Evolutionary conservation across 2,329 filamentous ascomycete species (phyloP).

Genomic region (Ceratocystis destructans): DNA sequence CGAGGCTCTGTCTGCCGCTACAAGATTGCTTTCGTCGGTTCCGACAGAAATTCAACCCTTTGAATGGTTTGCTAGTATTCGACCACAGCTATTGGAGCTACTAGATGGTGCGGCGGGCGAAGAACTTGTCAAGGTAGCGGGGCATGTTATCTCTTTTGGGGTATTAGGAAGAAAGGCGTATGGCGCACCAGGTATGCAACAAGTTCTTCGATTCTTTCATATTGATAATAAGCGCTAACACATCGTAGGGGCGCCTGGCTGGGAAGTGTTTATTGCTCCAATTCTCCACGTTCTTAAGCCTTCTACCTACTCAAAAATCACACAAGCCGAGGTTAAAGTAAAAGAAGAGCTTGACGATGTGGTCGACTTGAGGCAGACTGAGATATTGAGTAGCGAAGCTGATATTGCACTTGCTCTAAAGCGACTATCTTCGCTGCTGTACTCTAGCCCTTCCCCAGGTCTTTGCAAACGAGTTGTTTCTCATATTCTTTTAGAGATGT

Average conservation of each 20-base stretch:
- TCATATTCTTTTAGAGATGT: slow-evolving; percentile 47
- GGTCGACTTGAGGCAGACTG: slow-evolving; percentile 33
- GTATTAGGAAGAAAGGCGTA: slow-evolving; percentile 50
- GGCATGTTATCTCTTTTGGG: slow-evolving; percentile 51
- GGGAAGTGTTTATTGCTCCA: slow-evolving; percentile 47
- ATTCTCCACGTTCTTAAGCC: slow-evolving; percentile 41
- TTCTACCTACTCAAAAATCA: slow-evolving; percentile 22
- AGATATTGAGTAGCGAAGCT: slow-evolving; percentile 33
- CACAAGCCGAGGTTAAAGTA: slow-evolving; percentile 8
- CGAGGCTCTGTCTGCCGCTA: slow-evolving; percentile 51
- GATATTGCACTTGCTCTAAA: slow-evolving; percentile 39
- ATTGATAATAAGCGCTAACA: background rate
- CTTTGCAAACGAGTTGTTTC: slow-evolving; percentile 47
- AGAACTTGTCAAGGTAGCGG: slow-evolving; percentile 44
- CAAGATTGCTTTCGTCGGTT: slow-evolving; percentile 46
- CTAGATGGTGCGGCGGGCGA: slow-evolving; percentile 47
- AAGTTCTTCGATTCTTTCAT: background rate
- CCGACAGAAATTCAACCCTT: slow-evolving; percentile 41
- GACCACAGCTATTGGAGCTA: slow-evolving; percentile 46
- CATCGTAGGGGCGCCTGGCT: slow-evolving; percentile 40
- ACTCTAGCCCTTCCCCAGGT: slow-evolving; percentile 53
- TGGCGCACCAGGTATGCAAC: slow-evolving; percentile 43
- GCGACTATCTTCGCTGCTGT: slow-evolving; percentile 41
- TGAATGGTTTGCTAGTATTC: slow-evolving; percentile 46
- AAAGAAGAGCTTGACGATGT: slow-evolving; percentile 28